Evolutionary conservation across 2,329 filamentous ascomycete genomes (phyloP).

Genomic region (Botrytis galanthina): DNA sequence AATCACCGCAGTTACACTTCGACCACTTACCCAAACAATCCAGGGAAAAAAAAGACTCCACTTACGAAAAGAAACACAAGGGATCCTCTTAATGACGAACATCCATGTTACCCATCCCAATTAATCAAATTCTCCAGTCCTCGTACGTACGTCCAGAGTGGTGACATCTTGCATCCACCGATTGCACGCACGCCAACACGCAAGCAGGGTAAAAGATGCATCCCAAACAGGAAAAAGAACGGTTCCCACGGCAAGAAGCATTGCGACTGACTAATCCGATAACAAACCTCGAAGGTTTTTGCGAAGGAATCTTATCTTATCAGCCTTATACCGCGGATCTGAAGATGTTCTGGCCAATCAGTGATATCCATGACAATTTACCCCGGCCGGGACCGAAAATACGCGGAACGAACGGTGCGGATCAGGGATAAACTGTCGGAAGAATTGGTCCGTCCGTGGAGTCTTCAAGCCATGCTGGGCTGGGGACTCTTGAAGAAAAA

Average conservation of each 20-base stretch:
- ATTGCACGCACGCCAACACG: background rate
- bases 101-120: background rate
- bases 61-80: background rate
- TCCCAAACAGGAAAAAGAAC: background rate
- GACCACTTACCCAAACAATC: background rate
- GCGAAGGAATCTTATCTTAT: background rate
- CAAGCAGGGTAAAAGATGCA: background rate
- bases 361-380: background rate
- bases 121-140: background rate
- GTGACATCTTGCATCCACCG: background rate
- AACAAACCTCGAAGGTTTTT: background rate
- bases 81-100: background rate
- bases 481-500: background rate
- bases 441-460: background rate
- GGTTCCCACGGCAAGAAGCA: background rate
- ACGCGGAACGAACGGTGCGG: background rate
- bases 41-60: background rate
- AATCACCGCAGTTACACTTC: background rate
- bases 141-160: too few species aligned
- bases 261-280: background rate
- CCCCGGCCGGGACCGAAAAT: background rate
- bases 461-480: background rate
- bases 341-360: background rate
- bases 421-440: background rate
- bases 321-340: background rate